phyloP scores from a whole-genome alignment of 148 eudicot genomes.

The Cornus suecica region DNA sequence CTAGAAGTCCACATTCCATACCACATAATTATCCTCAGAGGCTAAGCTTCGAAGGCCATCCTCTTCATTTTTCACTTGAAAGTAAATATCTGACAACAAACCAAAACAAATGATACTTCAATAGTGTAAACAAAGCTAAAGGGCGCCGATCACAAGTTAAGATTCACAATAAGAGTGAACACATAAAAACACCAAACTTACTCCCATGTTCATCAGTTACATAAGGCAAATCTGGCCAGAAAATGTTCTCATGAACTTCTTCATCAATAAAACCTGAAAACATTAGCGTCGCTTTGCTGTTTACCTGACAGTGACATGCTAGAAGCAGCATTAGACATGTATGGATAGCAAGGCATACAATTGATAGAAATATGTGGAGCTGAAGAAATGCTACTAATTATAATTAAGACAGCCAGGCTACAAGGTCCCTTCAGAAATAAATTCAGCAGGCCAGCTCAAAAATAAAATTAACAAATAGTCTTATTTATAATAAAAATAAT shows the following conservation, averaged over 20 bases:
- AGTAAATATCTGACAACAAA: conserved; percentile 74
- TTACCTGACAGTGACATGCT: conserved; percentile 48
- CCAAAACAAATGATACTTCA: conserved; percentile 21
- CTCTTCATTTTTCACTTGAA: conserved; percentile 88
- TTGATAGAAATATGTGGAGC: not conserved
- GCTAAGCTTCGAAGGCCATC: conserved; percentile 72
- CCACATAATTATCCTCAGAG: conserved; percentile 79
- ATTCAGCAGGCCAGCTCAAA: not conserved
- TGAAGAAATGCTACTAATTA: not conserved
- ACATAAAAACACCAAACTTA: conserved; percentile 41
- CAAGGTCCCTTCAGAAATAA: not conserved
- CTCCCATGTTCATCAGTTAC: conserved; percentile 94
- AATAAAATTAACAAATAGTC: too few relatives aligned
- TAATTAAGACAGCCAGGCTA: not conserved
- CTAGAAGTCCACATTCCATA: conserved; percentile 25
- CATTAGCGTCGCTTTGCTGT: conserved; percentile 80
- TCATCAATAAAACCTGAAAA: conserved; percentile 65
- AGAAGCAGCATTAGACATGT: conserved; percentile 13
- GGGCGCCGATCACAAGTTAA: conserved; percentile 10
- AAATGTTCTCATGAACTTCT: conserved; percentile 75
- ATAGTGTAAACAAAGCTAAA: conserved; percentile 7
- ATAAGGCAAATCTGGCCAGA: conserved; percentile 96
- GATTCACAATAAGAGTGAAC: conserved; percentile 5
- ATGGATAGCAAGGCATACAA: not conserved
- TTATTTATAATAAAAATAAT: too few relatives aligned